Base-by-base conservation (phyloP, 768 basidiomycete genomes). In the Pisolithus orientalis region DNA sequence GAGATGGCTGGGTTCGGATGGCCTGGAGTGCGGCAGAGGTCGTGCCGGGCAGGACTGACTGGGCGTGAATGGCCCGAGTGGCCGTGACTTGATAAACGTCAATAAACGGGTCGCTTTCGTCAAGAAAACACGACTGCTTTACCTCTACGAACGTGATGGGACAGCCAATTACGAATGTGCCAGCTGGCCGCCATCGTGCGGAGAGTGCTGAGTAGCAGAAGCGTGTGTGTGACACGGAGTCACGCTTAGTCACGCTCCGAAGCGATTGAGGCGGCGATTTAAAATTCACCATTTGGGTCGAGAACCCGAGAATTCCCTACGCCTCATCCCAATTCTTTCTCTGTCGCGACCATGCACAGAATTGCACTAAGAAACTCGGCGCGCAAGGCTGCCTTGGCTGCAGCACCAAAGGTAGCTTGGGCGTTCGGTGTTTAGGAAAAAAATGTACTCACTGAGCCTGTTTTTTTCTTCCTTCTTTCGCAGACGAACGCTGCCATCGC, bases 1-100 rank as follows among this genome's bases (percentile, higher is more conserved):
- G 87, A 0, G 87, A 86, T 5, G 95, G 91, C 59, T 97, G 94
- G 0, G 92, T 87, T 64, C 86, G 85, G 54, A 97, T 87, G 65
- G 93, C 79, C 40, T 81, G 72, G 63, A 96, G 75, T 5, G 93
- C 93, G 45, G 78, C 70, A 44, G 78, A 44, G n/a, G 81, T 75
- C 13, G 78, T 75, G 55, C 61, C 51, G 3, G 74, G 71, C 7
- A 58, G 51, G 17, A 46, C 52, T 5, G 63, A 48, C 45, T 67
- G 64, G 1, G 74, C 65, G 48, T 72, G 71, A 31, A 73, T 57
- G 9, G 69, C 60, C 27, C 67, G 63, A 0, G 59, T 46, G 5
- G 34, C 34, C 13, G 34, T 14, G 34, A 34, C 34, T 34, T 14
- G 57, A 45, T 39, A 56, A 64, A 62, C 34, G 55, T 50, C 21